Percentiles rank a stretch among this genome's conserved stretches.
Conservation (phyloP, 2,329 filamentous ascomycete species). For the Stenocarpella maydis region DNA sequence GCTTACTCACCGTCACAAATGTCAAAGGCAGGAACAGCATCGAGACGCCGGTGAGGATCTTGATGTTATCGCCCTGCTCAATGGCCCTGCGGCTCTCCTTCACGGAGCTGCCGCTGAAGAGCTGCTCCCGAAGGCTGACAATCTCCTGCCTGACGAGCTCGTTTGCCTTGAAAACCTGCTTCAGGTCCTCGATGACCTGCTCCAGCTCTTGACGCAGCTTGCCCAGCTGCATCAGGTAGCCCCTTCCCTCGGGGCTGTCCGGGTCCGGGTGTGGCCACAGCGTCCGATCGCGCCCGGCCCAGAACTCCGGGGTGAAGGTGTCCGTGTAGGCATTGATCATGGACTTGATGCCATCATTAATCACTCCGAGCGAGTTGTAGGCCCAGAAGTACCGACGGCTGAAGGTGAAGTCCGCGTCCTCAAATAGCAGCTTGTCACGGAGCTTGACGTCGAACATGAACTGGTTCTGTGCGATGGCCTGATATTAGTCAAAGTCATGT, state of each 20-base stretch:
- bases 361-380: slow-evolving; percentile 66
- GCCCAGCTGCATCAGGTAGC: slow-evolving; percentile 59
- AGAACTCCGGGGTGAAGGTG: slow-evolving; percentile 66
- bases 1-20: slow-evolving; percentile 60
- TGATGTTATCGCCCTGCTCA: slow-evolving; percentile 70
- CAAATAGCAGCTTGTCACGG: slow-evolving; percentile 66
- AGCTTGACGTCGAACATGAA: slow-evolving; percentile 67
- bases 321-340: slow-evolving; percentile 65
- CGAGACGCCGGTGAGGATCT: slow-evolving; percentile 65
- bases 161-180: slow-evolving; percentile 57
- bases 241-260: slow-evolving; percentile 52
- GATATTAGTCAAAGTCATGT: neutral
- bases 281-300: slow-evolving; percentile 61
- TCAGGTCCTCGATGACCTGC: slow-evolving; percentile 58
- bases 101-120: slow-evolving; percentile 70
- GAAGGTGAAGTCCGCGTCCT: slow-evolving; percentile 68
- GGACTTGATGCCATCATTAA: slow-evolving; percentile 66
- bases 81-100: slow-evolving; percentile 68
- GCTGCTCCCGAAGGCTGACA: slow-evolving; percentile 64
- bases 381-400: slow-evolving; percentile 70
- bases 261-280: slow-evolving; percentile 63
- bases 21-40: slow-evolving; percentile 69
- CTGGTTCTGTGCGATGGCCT: slow-evolving; percentile 46
- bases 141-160: slow-evolving; percentile 64
- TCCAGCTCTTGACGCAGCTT: slow-evolving; percentile 58